A percentile compares a stretch with the other conserved stretches of the same genome.
These are phyloP conservation scores for Nitzschia sp. DNA, from an alignment of 108 stramenopile species.

Conservation along the genomic window DNA sequence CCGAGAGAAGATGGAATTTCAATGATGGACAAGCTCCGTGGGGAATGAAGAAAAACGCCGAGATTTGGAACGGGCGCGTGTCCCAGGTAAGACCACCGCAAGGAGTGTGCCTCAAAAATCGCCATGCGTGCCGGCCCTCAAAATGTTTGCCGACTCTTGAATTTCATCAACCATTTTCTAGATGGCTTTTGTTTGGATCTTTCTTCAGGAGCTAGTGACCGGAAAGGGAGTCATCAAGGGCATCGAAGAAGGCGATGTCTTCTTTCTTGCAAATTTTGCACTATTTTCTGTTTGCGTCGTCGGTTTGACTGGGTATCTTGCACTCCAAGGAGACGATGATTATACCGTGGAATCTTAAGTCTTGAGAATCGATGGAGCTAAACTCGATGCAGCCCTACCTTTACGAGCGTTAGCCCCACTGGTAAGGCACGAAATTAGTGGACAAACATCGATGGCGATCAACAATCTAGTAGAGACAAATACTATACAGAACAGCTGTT, in stretches of 20 bases:
- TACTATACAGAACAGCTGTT: no score
- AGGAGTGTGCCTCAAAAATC: not conserved
- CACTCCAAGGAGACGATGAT: slow-evolving; percentile 74
- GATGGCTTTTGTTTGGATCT: slow-evolving; percentile 80
- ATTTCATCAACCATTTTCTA: slow-evolving; percentile 4
- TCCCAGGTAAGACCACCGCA: slow-evolving; percentile 60
- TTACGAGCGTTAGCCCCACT: no score
- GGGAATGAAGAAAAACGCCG: slow-evolving; percentile 88
- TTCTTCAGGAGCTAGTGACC: slow-evolving; percentile 80
- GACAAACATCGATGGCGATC: no score
- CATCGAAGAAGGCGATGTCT: slow-evolving; percentile 71
- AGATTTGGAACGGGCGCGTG: slow-evolving; percentile 92
- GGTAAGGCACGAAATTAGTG: no score
- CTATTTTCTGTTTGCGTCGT: slow-evolving; percentile 42
- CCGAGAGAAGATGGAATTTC: slow-evolving; percentile 88
- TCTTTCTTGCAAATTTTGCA: slow-evolving; percentile 50
- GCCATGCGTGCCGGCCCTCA: not conserved
- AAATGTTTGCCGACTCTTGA: not conserved
- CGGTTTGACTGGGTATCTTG: slow-evolving; percentile 76
- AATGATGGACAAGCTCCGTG: slow-evolving; percentile 84
- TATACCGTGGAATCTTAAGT: slow-evolving; percentile 29
- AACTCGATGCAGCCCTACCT: no score
- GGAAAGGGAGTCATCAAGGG: slow-evolving; percentile 81
- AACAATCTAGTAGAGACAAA: no score
- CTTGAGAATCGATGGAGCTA: no score